Base-by-base conservation (phyloP, 2,329 filamentous ascomycete genomes). In the Cadophora gregata region DNA sequence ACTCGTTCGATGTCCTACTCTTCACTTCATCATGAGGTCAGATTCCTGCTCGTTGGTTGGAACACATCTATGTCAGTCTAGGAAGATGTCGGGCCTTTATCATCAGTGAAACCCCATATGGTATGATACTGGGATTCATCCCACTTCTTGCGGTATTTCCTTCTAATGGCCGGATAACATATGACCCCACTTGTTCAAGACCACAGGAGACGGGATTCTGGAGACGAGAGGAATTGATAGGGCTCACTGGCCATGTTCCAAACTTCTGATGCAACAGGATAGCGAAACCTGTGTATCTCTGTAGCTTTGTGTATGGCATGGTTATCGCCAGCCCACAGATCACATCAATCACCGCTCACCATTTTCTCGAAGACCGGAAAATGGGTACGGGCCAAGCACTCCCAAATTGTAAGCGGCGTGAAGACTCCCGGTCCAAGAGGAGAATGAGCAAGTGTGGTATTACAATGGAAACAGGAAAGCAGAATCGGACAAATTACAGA, bases 171-270 rank as follows among this genome's bases (percentile, higher is more conserved):
- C 10, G 19, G 12, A 38, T 36, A 58, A 38, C n/a, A 38, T 10
- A 58, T 10, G 38, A 58, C 10, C 53, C 53, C 53, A 58, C 53
- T 38, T 58, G 53, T 42, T 58, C 53, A 24, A 9, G 25, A 31
- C 33, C 53, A 42, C 9, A 5, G 27, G n/a, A 24, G 12, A 25
- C 24, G 3, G 21, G 12, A 19, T 42, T 48, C 33, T 24, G 62
- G 51, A 63, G 62, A 48, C 62, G 62, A 63, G 62, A 7, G 42
- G 3, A 21, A 56, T 6, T 55, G 29, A 21, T 4, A 1, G 16
- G 29, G 29, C 19, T 33, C n/a, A 55, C 51, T 31, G 36, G 36
- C 36, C 12, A 38, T 12, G 19, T 33, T 55, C 27, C 6, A 21
- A 31, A 9, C 7, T 36, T 10, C 33, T 56, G 51, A 56, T 56